These are phyloP conservation scores for Candida golubevii DNA, from an alignment of 805 yeast genomes.

Conservation along the genomic window DNA sequence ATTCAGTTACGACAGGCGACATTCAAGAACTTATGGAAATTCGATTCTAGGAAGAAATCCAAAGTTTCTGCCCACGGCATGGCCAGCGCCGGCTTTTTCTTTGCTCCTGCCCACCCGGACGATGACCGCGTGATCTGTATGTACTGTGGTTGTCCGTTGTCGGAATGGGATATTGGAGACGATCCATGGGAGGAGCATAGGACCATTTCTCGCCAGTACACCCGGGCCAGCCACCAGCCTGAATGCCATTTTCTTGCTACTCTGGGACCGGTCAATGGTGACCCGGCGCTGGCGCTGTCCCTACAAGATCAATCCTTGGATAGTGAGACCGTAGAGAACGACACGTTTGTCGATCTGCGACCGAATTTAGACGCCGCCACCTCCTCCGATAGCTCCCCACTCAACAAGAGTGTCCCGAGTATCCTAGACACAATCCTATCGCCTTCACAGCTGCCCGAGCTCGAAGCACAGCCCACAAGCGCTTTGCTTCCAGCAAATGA, in stretches of 20 bases:
- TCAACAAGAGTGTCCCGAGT: background rate
- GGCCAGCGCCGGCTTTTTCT: slow-evolving; percentile 46
- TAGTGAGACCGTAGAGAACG: background rate
- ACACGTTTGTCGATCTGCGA: background rate
- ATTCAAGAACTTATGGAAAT: slow-evolving; percentile 15
- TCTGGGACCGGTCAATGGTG: background rate
- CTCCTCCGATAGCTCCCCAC: background rate
- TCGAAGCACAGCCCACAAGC: too few relatives aligned
- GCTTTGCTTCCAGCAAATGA: background rate
- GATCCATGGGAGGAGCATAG: slow-evolving; percentile 58
- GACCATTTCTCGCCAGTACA: slow-evolving; percentile 16
- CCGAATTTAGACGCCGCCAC: background rate
- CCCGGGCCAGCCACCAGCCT: background rate
- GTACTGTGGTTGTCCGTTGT: slow-evolving; percentile 28
- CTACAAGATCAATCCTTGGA: background rate
- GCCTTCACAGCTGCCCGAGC: background rate
- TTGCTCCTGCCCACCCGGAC: slow-evolving; percentile 25
- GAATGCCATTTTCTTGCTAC: slow-evolving; percentile 28
- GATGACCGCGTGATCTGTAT: slow-evolving; percentile 34
- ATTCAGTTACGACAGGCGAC: slow-evolving; percentile 15
- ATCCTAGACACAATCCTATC: background rate
- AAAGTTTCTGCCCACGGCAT: slow-evolving; percentile 16
- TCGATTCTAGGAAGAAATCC: slow-evolving; percentile 6
- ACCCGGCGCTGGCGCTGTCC: too few relatives aligned
- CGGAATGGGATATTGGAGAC: slow-evolving; percentile 59